These are phyloP conservation scores for Chlorociboria aeruginascens DNA, from an alignment of 495 filamentous ascomycete species.

Conservation along the genomic window DNA sequence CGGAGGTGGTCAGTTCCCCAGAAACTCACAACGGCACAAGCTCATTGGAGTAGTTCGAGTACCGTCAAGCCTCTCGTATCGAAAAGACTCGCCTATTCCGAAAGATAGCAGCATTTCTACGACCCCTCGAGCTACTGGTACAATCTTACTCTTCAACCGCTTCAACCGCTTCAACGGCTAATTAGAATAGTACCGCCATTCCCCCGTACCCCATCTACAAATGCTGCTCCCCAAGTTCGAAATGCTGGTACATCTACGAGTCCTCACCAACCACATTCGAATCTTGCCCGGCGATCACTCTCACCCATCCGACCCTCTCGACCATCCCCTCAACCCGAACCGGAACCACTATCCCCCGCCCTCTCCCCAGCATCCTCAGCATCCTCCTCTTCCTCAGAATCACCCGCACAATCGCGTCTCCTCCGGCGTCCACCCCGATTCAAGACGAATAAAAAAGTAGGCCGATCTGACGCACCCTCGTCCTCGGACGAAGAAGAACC, in stretches of 20 bases:
- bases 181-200: constrained; percentile 21
- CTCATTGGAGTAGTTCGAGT: constrained; percentile 33
- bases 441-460: constrained; percentile 19
- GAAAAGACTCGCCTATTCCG: constrained; percentile 46
- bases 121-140: constrained; percentile 13
- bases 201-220: constrained; percentile 49
- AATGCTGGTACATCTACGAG: constrained; percentile 6
- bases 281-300: neutral
- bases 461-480: constrained; percentile 24
- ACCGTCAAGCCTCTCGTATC: constrained; percentile 50
- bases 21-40: neutral
- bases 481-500: constrained; percentile 49
- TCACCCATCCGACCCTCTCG: neutral
- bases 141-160: neutral
- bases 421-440: constrained; percentile 44
- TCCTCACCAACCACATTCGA: constrained; percentile 1
- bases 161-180: neutral
- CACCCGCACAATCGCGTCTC: constrained; percentile 36
- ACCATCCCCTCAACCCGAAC: constrained; percentile 4
- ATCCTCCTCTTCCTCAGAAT: constrained; percentile 10
- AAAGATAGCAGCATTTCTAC: constrained; percentile 29
- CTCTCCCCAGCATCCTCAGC: constrained; percentile 21
- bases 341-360: constrained; percentile 15
- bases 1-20: constrained; percentile 30
- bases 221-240: constrained; percentile 33